phyloP scores from a whole-genome alignment of 148 eudicot species.

The Chenopodium album region DNA sequence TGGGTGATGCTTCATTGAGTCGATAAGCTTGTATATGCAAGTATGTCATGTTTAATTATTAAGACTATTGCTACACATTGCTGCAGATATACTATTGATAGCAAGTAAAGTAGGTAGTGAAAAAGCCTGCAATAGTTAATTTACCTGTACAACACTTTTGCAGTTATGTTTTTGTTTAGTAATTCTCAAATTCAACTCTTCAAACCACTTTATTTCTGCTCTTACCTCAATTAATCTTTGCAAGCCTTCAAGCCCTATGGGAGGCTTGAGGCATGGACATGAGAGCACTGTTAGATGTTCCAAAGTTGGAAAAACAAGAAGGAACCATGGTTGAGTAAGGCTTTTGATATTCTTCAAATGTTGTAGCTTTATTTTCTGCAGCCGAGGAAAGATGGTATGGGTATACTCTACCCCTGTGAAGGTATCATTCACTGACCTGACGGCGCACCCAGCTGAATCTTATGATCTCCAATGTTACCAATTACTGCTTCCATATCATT shows the following conservation, averaged over 20 bases:
- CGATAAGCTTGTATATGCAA: slow-evolving; percentile 7
- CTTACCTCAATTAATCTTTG: slow-evolving; percentile 12
- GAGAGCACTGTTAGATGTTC: slow-evolving; percentile 23
- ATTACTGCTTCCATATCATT: slow-evolving; percentile 23
- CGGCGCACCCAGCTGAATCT: not conserved
- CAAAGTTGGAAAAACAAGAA: slow-evolving; percentile 23
- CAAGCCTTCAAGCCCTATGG: slow-evolving; percentile 22
- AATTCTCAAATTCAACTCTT: slow-evolving; percentile 22
- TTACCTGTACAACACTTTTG: slow-evolving; percentile 26
- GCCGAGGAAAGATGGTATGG: slow-evolving; percentile 19
- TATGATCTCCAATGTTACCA: not conserved
- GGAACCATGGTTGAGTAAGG: slow-evolving; percentile 12
- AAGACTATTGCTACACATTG: not conserved
- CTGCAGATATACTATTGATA: not conserved
- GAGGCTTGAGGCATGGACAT: slow-evolving; percentile 19
- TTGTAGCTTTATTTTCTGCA: slow-evolving; percentile 20
- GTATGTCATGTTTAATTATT: not conserved
- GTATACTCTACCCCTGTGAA: not conserved
- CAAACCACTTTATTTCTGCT: slow-evolving; percentile 29
- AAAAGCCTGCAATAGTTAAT: not conserved
- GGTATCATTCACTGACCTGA: not conserved
- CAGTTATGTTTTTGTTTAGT: not conserved
- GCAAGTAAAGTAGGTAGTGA: not conserved
- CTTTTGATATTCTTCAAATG: slow-evolving; percentile 19
- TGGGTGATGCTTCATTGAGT: not conserved